A percentile compares a stretch with the other conserved stretches of the same genome.
Evolutionary conservation across 2,329 filamentous ascomycete genomes (phyloP).

Genomic region (Rachicladosporium sp.): DNA sequence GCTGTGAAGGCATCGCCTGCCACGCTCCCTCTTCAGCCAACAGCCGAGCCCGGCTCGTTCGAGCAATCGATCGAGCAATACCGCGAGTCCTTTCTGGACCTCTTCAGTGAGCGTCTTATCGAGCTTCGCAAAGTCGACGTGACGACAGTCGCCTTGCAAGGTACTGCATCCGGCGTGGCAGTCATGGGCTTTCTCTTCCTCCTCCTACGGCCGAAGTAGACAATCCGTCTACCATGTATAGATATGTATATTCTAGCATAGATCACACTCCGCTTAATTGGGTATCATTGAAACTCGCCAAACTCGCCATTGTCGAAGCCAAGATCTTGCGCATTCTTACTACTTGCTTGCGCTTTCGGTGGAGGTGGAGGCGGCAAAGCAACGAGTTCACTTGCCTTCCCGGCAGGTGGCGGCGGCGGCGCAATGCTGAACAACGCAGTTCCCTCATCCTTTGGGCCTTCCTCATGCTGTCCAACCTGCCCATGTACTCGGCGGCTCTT

Average conservation of each 20-base stretch:
- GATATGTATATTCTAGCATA: conserved; percentile 2
- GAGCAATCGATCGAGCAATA: too few species aligned
- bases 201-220: conserved; percentile 20
- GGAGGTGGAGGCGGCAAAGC: conserved; percentile 56
- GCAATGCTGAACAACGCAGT: conserved; percentile 58
- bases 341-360: conserved; percentile 4
- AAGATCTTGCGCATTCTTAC: conserved; percentile 43
- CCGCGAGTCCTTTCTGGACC: conserved; percentile 11
- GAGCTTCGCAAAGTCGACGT: conserved; percentile 34
- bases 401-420: conserved; percentile 49
- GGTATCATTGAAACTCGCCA: conserved; percentile 57
- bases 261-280: background rate
- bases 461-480: conserved; percentile 23
- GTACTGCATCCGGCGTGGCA: conserved; percentile 30
- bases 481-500: conserved; percentile 32
- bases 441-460: conserved; percentile 29
- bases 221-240: conserved; percentile 4
- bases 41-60: background rate
- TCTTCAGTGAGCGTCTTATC: conserved; percentile 32
- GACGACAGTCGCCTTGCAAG: conserved; percentile 33
- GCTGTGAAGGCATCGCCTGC: too few species aligned
- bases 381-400: conserved; percentile 32
- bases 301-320: conserved; percentile 83
- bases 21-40: conserved; percentile 1
- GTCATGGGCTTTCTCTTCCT: conserved; percentile 24